A percentile compares a stretch with the other conserved stretches of the same genome.
phyloP scores from a whole-genome alignment of 225 moss, liverwort and hornwort species.

The Polytrichum formosum region DNA sequence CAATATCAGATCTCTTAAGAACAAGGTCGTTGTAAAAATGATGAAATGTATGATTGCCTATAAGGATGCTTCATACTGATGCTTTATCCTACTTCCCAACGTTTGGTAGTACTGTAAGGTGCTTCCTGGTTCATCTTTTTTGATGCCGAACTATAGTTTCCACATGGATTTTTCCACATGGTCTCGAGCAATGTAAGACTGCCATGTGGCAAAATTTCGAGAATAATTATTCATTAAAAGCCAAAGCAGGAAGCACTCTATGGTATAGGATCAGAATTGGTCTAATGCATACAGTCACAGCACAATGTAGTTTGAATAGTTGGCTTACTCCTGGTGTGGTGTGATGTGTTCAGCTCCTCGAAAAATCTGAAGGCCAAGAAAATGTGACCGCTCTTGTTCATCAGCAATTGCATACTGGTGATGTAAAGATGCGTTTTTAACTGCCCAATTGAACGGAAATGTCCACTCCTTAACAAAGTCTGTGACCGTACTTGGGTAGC shows the following conservation, averaged over 20 bases:
- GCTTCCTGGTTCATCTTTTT: too few relatives aligned
- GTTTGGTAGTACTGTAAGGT: too few relatives aligned
- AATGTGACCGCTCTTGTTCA: conserved; percentile 49
- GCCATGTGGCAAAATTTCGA: too few relatives aligned
- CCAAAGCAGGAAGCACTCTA: too few relatives aligned
- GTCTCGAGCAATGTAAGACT: too few relatives aligned
- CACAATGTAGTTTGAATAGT: background rate
- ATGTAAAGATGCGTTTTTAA: conserved; percentile 54
- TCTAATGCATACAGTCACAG: background rate
- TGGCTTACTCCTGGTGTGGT: conserved; percentile 31
- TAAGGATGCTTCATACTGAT: too few relatives aligned
- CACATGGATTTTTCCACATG: too few relatives aligned
- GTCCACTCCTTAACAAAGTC: conserved; percentile 51
- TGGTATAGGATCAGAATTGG: background rate
- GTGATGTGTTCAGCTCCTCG: conserved; percentile 43
- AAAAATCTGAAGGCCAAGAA: conserved; percentile 66
- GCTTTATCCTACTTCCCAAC: too few relatives aligned
- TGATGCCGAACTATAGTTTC: too few relatives aligned
- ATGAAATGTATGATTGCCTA: too few relatives aligned
- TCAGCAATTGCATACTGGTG: conserved; percentile 43
- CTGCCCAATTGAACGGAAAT: conserved; percentile 39
- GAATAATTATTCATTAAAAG: too few relatives aligned
- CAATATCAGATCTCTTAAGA: too few relatives aligned
- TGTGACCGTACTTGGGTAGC: conserved; percentile 29
- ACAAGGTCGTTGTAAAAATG: background rate